phyloP scores from a whole-genome alignment of 768 basidiomycete genomes.

The Infundibulicybe gibba region DNA sequence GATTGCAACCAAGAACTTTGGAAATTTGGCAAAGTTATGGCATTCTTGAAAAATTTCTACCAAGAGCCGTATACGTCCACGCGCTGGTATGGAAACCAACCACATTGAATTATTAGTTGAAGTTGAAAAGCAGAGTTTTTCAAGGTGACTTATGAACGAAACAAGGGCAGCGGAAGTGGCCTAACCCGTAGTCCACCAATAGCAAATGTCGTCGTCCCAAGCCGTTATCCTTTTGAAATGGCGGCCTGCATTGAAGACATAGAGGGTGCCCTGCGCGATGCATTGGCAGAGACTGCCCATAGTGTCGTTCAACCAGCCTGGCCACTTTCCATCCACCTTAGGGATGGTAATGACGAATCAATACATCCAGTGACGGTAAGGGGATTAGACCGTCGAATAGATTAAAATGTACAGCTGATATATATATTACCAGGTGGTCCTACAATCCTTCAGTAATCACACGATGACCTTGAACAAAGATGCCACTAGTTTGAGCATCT shows the following conservation, averaged over 20 bases:
- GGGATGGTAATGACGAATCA: too few relatives aligned
- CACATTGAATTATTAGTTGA: background rate
- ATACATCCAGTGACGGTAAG: too few relatives aligned
- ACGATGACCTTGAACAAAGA: too few relatives aligned
- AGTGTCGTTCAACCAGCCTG: background rate
- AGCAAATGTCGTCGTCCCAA: background rate
- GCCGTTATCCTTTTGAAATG: slow-evolving; percentile 2
- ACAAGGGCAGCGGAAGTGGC: slow-evolving; percentile 1
- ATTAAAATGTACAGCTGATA: too few relatives aligned
- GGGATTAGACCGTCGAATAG: too few relatives aligned
- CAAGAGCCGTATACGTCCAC: slow-evolving; percentile 2
- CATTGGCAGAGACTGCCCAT: background rate
- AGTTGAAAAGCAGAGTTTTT: too few relatives aligned
- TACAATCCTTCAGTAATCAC: too few relatives aligned
- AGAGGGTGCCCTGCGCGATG: slow-evolving; percentile 2
- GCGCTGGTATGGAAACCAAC: background rate
- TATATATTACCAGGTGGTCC: too few relatives aligned
- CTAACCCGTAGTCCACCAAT: background rate
- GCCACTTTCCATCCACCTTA: background rate
- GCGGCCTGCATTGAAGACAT: slow-evolving; percentile 1
- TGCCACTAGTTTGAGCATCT: too few relatives aligned
- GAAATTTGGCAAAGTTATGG: slow-evolving; percentile 14
- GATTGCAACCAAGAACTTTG: slow-evolving; percentile 14
- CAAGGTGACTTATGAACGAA: slow-evolving; percentile 7
- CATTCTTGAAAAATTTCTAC: slow-evolving; percentile 4